Conservation (phyloP, 2,329 filamentous ascomycete genomes). For the Allantophomopsis lycopodina region DNA sequence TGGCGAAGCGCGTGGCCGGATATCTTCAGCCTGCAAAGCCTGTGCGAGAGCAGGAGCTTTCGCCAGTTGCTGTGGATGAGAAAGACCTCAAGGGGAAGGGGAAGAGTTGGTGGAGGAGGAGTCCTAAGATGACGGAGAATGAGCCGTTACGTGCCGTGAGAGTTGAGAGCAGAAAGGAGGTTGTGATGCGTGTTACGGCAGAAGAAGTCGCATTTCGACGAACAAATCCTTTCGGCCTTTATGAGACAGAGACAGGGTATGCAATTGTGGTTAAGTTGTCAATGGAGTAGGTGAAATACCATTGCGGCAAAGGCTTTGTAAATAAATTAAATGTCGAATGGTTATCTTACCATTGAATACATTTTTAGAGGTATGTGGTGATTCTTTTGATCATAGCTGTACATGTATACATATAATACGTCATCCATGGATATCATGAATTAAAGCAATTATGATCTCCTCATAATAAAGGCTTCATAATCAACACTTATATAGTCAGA, state of each 20-base stretch:
- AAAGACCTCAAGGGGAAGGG: neutral
- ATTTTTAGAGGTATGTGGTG: no score
- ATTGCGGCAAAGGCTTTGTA: no score
- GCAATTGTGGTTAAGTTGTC: conserved; percentile 10
- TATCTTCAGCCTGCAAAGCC: conserved; percentile 9
- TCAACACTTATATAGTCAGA: no score
- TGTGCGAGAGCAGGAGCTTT: neutral
- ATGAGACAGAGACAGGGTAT: conserved; percentile 13
- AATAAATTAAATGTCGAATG: no score
- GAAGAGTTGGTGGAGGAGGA: neutral
- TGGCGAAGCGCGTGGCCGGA: conserved; percentile 10
- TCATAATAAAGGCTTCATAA: no score
- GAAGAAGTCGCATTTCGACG: conserved; percentile 45
- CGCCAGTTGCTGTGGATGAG: neutral
- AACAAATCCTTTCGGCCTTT: conserved; percentile 57
- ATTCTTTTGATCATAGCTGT: no score
- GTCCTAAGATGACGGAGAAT: neutral
- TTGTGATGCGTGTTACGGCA: conserved; percentile 11
- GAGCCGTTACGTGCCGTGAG: neutral
- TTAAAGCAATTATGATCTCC: no score
- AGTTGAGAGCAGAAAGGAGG: conserved; percentile 5
- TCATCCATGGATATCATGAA: no score
- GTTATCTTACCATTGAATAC: no score
- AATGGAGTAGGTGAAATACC: no score
- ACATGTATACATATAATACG: no score